These are phyloP conservation scores for Arachis hypogaea DNA, from an alignment of 306 rosid genomes.

Conservation along the genomic window DNA sequence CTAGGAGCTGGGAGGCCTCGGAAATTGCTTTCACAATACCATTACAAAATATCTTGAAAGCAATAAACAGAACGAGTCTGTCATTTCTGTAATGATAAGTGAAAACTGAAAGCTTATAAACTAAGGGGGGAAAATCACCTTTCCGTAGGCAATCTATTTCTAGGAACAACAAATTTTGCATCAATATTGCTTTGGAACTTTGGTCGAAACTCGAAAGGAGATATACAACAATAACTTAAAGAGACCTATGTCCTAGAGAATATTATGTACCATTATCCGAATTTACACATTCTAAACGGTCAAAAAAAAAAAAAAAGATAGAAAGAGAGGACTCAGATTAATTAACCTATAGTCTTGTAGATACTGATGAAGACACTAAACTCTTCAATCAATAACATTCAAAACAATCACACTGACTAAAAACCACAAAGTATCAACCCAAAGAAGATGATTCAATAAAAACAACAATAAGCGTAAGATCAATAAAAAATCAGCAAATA, in stretches of 20 bases:
- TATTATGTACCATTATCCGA: conserved; percentile 6
- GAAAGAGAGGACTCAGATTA: not conserved
- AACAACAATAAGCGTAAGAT: conserved; percentile 9
- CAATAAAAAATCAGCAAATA: conserved; percentile 25
- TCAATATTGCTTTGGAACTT: no score
- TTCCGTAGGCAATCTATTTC: no score
- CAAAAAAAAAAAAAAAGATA: not conserved
- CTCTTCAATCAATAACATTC: conserved; percentile 3
- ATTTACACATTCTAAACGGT: not conserved
- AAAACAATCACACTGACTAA: not conserved
- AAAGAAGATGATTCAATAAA: not conserved
- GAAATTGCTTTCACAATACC: not conserved
- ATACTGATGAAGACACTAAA: not conserved
- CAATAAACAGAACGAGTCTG: no score
- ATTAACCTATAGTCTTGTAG: not conserved
- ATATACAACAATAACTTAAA: conserved; percentile 27
- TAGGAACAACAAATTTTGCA: no score
- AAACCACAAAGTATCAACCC: conserved; percentile 5
- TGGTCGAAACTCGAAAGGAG: not conserved
- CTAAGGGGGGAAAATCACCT: no score
- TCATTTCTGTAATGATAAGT: not conserved
- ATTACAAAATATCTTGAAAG: no score
- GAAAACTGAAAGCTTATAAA: no score
- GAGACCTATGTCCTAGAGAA: not conserved
- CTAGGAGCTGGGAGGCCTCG: not conserved